phyloP scores from a whole-genome alignment of 2,329 filamentous ascomycete species.

The Plectosphaerella cucumerina region DNA sequence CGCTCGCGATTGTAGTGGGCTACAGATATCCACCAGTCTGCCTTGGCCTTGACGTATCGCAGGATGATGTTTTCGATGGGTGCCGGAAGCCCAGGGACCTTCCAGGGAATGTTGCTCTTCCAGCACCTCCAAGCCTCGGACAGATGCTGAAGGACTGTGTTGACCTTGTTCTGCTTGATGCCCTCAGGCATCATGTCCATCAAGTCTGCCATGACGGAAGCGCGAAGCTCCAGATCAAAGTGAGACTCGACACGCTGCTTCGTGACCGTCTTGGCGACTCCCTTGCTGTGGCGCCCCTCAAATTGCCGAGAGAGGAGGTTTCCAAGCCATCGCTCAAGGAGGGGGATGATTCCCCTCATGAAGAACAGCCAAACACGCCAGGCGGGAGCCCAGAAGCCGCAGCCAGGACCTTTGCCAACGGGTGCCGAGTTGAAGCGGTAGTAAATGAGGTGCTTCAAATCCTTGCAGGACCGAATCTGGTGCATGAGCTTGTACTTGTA shows the following conservation, averaged over 20 bases:
- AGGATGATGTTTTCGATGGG: conserved; percentile 99
- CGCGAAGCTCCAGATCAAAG: conserved; percentile 93
- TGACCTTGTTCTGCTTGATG: conserved; percentile 99
- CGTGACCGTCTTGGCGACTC: conserved; percentile 97
- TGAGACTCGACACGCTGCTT: conserved; percentile 99
- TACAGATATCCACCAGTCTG: conserved; percentile 99
- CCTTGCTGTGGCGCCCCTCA: conserved; percentile 96
- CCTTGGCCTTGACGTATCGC: conserved; percentile 97
- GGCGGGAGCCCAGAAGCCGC: conserved; percentile 97
- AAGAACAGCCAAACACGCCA: conserved; percentile 99
- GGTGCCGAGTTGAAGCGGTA: conserved; percentile 97
- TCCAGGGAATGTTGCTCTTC: conserved; percentile 99
- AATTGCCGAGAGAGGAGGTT: conserved; percentile 97
- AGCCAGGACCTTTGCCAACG: conserved; percentile 95
- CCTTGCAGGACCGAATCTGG: conserved; percentile 97
- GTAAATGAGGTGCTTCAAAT: conserved; percentile 98
- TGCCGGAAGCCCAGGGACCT: conserved; percentile 91
- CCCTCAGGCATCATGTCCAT: conserved; percentile 99
- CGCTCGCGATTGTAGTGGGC: conserved; percentile 98
- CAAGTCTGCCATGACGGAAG: conserved; percentile 96
- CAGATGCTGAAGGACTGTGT: conserved; percentile 93
- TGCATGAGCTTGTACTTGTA: conserved; percentile 99
- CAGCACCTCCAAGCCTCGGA: conserved; percentile 99
- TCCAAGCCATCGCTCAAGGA: conserved; percentile 94
- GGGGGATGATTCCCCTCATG: conserved; percentile 95